Base-by-base conservation (phyloP, 1,284 basidiomycete species). In the Ceratobasidium sp. region DNA sequence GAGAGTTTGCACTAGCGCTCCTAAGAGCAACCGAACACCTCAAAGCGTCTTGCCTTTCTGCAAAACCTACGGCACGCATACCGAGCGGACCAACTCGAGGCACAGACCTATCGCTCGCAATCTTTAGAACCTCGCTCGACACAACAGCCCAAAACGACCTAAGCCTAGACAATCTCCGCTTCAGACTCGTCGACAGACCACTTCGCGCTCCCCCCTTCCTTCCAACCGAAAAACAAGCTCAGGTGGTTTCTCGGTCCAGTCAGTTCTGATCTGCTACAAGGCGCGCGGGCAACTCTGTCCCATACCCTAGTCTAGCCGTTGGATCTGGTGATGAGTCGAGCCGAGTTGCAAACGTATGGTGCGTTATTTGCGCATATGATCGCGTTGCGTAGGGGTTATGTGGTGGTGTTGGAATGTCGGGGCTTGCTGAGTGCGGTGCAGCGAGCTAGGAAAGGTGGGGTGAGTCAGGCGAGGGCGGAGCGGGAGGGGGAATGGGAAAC, bases 401-500 rank as follows among this genome's bases (percentile, higher is more conserved):
- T 90, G 0, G 89, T 91, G 28, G 90, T 96, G 9, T 91, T 96
- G 79, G 88, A 89, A 1, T 94, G 93, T 82, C 97, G 96, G 96
- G 89, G 91, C 1, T 91, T 92, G 0, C 87, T 97, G 33, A 95
- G 93, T 12, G 94, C 94, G 81, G 89, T 94, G 0, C 95, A 97
- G 84, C 90, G 95, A 9, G 91, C 91, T 2, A 88, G 95, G 53
- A 87, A 67, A 89, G 91, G 82, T 97, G 94, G 93, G 96, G 95
- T 2, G 94, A 94, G 1, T 88, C 94, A 0, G 92, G 93, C 6
- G 96, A 97, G 83, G 96, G 96, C 10, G 96, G 96, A 0, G 94
- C 92, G 1, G 87, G 49, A 85, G 0, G 91, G 91, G 80, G 94
- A 94, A 81, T 86, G 42, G 3, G 33, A 26, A 20, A 55, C 10